A percentile compares a stretch with the other conserved stretches of the same genome.
These are phyloP conservation scores for Ploettnerulaceae sp. DNA, from an alignment of 2,329 filamentous ascomycete genomes.

Conservation along the genomic window DNA sequence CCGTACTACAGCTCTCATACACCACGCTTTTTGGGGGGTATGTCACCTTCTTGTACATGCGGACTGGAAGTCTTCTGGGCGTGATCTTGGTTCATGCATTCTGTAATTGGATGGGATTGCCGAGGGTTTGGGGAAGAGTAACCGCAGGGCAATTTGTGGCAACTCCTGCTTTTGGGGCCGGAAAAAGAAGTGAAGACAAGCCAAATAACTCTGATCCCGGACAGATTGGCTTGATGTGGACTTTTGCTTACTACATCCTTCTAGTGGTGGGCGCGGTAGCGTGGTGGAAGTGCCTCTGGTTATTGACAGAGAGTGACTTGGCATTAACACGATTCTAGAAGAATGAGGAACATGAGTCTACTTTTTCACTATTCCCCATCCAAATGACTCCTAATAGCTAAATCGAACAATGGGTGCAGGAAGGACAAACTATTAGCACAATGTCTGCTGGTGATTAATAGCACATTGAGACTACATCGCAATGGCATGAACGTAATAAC, in stretches of 20 bases:
- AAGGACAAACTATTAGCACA: too few relatives aligned
- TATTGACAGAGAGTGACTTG: conserved; percentile 60
- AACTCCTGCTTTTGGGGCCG: conserved; percentile 26
- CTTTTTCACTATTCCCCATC: too few relatives aligned
- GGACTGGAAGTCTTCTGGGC: conserved; percentile 75
- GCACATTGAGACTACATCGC: too few relatives aligned
- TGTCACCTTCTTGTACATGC: conserved; percentile 81
- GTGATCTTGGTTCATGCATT: conserved; percentile 77
- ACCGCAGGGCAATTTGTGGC: conserved; percentile 33
- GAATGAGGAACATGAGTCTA: not conserved
- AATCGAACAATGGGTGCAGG: too few relatives aligned
- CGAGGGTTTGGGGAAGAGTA: conserved; percentile 77
- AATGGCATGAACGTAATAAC: too few relatives aligned
- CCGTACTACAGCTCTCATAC: conserved; percentile 79
- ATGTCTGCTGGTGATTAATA: too few relatives aligned
- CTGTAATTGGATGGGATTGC: conserved; percentile 89
- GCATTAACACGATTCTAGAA: conserved; percentile 39
- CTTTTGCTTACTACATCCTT: conserved; percentile 71
- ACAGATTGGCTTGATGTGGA: conserved; percentile 54
- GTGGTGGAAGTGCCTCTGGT: conserved; percentile 69
- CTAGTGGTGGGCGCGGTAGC: conserved; percentile 64
- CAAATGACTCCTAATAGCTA: too few relatives aligned
- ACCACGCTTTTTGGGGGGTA: conserved; percentile 93
- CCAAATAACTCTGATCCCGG: conserved; percentile 24
- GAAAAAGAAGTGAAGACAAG: conserved; percentile 39